These are phyloP conservation scores for Lenzites betulinus DNA, from an alignment of 768 basidiomycete genomes.

Conservation along the genomic window DNA sequence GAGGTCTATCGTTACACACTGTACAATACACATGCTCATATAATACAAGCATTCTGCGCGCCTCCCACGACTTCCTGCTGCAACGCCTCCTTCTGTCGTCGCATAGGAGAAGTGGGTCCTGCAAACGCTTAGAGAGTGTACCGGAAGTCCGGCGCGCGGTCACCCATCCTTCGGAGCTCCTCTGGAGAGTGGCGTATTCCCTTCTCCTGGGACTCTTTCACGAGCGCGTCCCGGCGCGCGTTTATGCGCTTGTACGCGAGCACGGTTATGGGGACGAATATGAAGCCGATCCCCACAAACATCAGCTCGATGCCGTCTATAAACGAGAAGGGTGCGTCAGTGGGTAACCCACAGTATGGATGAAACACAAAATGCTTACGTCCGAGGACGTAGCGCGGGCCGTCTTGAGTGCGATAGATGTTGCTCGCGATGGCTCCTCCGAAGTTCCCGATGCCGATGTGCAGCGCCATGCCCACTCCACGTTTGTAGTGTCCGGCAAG, in stretches of 20 bases:
- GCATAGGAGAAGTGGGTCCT: no score
- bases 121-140: constrained; percentile 6
- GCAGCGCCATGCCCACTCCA: constrained; percentile 65
- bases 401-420: constrained; percentile 60
- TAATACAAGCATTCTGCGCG: no score
- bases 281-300: constrained; percentile 67
- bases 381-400: constrained; percentile 62
- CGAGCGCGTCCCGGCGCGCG: constrained; percentile 46
- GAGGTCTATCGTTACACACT: no score
- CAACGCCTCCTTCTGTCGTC: no score
- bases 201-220: constrained; percentile 33
- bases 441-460: constrained; percentile 70
- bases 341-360: neutral
- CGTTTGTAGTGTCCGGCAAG: constrained; percentile 72
- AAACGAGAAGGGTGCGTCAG: neutral
- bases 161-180: constrained; percentile 48
- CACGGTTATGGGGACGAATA: constrained; percentile 50
- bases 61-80: no score
- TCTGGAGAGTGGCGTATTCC: constrained; percentile 25
- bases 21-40: no score
- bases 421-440: constrained; percentile 65
- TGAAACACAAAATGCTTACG: constrained; percentile 44
- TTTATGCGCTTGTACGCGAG: constrained; percentile 60
- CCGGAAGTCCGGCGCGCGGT: constrained; percentile 63
- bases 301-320: constrained; percentile 64